phyloP scores from a whole-genome alignment of 1,284 basidiomycete genomes.

The Austropuccinia psidii region DNA sequence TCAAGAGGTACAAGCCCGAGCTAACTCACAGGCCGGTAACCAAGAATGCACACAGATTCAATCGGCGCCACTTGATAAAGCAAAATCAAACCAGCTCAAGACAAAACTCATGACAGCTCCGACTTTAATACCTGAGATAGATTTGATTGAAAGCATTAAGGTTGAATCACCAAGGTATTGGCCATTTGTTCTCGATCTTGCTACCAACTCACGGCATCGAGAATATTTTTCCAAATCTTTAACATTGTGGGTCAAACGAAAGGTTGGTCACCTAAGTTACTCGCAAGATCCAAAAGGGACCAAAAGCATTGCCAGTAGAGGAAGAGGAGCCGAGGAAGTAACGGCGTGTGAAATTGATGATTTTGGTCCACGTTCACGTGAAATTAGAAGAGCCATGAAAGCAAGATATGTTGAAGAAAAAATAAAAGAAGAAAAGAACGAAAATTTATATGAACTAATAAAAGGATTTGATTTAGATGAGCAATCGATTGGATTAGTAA shows the following conservation, averaged over 20 bases:
- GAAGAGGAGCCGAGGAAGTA: conserved; percentile 34
- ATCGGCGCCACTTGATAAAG: background rate
- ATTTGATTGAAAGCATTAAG: conserved; percentile 65
- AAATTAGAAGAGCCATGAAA: conserved; percentile 26
- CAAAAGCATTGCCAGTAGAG: conserved; percentile 57
- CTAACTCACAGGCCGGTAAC: conserved; percentile 41
- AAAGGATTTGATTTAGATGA: conserved; percentile 31
- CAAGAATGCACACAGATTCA: conserved; percentile 52
- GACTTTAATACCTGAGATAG: conserved; percentile 79
- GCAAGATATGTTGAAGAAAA: background rate
- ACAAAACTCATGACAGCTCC: conserved; percentile 72
- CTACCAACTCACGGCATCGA: conserved; percentile 58
- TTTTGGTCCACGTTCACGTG: conserved; percentile 22
- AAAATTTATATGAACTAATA: conserved; percentile 23
- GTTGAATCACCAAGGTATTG: conserved; percentile 90
- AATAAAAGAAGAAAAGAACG: background rate
- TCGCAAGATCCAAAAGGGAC: conserved; percentile 85
- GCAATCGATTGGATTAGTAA: conserved; percentile 25
- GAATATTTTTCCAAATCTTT: conserved; percentile 64
- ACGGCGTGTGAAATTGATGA: conserved; percentile 34
- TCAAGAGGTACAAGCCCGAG: conserved; percentile 52
- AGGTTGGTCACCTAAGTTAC: conserved; percentile 85
- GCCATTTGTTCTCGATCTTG: conserved; percentile 74
- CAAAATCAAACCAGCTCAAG: conserved; percentile 25
- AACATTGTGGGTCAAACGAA: conserved; percentile 81